Evolutionary conservation across 805 yeast genomes (phyloP), one percentile per base, ranked within the genome.

Genomic region (Kazachstania africana): DNA sequence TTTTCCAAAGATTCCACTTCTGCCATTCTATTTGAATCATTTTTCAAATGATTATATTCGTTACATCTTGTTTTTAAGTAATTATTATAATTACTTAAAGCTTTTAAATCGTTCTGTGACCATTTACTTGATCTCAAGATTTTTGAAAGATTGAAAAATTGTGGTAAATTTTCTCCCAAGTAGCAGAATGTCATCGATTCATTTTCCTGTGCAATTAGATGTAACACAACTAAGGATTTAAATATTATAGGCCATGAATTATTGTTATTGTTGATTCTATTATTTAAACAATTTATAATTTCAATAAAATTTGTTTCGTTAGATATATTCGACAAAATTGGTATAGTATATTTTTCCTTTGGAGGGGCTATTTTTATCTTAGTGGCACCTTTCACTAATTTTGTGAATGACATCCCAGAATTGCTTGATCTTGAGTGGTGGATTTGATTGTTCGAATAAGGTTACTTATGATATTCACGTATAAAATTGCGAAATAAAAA

Each of bases 321-420:
- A 12, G 53, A 39, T 1, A 68, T 57, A 3, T 64, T 63, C 28
- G 57, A 66, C 22, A 91, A 65, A 31, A 91, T 82, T 2, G 96
- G 97, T 59, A 87, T 95, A 32, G 88, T 76, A 53, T 91, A 91
- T 56, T 91, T 91, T 22, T 94, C 80, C 60, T 91, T 91, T 6
- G 98, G 98, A 14, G 97, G 95, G 8, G 97, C 97, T 59, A 83
- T 70, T 72, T 76, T 76, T 23, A 75, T 65, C 53, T 76, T 76
- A 6, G 84, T 76, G 28, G 83, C 84, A 28, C 83, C 75, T 62
- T 81, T 80, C 40, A 80, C 88, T 37, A 78, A 63, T 57, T 79
- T 80, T 37, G n/a, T n/a, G n/a, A n/a, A n/a, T n/a, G n/a, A n/a
- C n/a, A n/a, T n/a, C n/a, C n/a, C n/a, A n/a, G n/a, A n/a, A n/a